phyloP scores from a whole-genome alignment of 2,329 filamentous ascomycete species.

The Chalaropsis ovoidea region DNA sequence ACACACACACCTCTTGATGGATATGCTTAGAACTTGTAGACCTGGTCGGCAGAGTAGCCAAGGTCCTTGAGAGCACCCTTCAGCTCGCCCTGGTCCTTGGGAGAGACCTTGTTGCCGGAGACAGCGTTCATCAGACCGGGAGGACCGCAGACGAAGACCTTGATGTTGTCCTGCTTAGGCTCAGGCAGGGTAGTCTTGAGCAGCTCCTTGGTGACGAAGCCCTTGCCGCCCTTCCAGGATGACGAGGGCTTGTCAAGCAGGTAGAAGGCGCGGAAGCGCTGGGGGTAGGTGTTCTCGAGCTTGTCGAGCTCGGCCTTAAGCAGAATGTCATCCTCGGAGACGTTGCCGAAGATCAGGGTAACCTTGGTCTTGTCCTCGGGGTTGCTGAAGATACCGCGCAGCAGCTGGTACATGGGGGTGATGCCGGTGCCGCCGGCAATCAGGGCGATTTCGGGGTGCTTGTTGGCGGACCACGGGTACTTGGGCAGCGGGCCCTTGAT shows the following conservation, averaged over 20 bases:
- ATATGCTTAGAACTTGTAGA: conserved; percentile 72
- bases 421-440: conserved; percentile 95
- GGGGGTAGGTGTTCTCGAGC: conserved; percentile 89
- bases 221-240: conserved; percentile 65
- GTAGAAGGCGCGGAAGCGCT: conserved; percentile 93
- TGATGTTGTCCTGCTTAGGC: conserved; percentile 83
- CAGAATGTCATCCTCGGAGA: conserved; percentile 81
- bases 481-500: conserved; percentile 96
- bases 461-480: conserved; percentile 81
- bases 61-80: conserved; percentile 71
- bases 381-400: conserved; percentile 88
- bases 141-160: conserved; percentile 92
- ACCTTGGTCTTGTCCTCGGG: conserved; percentile 96
- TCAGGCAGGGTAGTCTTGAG: conserved; percentile 91
- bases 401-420: conserved; percentile 94
- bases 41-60: conserved; percentile 61
- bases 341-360: conserved; percentile 86
- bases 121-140: conserved; percentile 89
- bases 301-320: conserved; percentile 74
- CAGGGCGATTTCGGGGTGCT: conserved; percentile 78
- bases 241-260: conserved; percentile 75
- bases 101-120: conserved; percentile 79
- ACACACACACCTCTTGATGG: too few relatives aligned
- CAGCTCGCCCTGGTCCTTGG: conserved; percentile 89
- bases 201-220: conserved; percentile 79